Conservation (phyloP, 208 protist genomes). For the Leishmania lainsoni region DNA sequence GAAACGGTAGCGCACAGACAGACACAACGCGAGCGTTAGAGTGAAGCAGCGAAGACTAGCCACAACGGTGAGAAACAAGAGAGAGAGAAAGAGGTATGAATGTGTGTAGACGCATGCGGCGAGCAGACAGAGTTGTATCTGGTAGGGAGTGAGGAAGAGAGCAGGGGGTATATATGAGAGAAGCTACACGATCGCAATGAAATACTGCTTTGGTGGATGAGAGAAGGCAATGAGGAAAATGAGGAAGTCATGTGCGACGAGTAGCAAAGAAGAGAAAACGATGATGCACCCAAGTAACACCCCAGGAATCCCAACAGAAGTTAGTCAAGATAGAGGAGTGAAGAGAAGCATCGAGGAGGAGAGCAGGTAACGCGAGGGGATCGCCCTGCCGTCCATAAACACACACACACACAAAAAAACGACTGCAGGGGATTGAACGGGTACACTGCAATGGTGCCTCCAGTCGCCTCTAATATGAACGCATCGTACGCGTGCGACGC, state of each 20-base stretch:
- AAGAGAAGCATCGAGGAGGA: not conserved
- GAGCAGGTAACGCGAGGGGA: not conserved
- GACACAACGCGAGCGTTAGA: not conserved
- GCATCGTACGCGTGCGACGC: not conserved
- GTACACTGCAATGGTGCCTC: not conserved
- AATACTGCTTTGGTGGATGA: not conserved
- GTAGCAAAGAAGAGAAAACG: not conserved
- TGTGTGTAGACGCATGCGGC: not conserved
- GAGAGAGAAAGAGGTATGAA: constrained; percentile 2
- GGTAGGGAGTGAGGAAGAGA: not conserved
- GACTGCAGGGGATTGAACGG: not conserved
- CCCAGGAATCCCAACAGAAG: not conserved
- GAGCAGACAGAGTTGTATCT: not conserved
- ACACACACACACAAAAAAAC: not conserved
- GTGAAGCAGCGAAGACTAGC: not conserved
- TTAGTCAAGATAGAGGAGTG: not conserved
- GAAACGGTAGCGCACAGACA: not conserved
- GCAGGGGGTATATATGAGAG: not conserved
- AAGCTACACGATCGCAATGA: not conserved
- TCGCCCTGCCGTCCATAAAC: not conserved
- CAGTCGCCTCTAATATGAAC: not conserved
- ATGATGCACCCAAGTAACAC: not conserved
- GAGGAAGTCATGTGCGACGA: not conserved
- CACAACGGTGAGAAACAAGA: constrained; percentile 2
- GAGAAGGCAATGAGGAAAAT: not conserved